These are phyloP conservation scores for Colletotrichum sp. DNA, from an alignment of 2,329 filamentous ascomycete genomes.

Conservation along the genomic window DNA sequence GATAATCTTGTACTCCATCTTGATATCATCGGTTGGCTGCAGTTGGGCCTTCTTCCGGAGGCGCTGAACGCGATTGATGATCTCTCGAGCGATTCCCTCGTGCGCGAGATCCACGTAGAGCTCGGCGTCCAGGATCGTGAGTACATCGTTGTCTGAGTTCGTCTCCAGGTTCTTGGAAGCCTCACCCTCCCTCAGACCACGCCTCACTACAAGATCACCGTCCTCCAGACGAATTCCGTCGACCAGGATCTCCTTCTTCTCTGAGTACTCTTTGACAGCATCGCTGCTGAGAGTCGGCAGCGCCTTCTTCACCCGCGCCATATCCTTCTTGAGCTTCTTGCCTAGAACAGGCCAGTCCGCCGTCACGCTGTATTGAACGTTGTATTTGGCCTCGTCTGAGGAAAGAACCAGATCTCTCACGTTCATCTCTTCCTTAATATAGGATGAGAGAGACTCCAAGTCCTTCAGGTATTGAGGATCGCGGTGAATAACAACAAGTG, in stretches of 20 bases:
- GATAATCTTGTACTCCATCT: constrained; percentile 89
- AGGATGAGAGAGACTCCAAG: constrained; percentile 82
- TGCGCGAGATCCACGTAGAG: constrained; percentile 85
- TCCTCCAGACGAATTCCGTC: constrained; percentile 84
- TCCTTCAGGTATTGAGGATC: constrained; percentile 86
- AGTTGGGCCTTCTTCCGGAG: constrained; percentile 93
- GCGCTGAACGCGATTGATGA: constrained; percentile 91
- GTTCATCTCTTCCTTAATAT: constrained; percentile 92
- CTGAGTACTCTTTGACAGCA: constrained; percentile 80
- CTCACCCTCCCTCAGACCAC: constrained; percentile 76
- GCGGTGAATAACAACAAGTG: constrained; percentile 85
- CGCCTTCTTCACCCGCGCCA: constrained; percentile 88
- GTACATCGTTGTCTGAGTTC: constrained; percentile 87
- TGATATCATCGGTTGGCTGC: constrained; percentile 90
- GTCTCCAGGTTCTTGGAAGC: constrained; percentile 79
- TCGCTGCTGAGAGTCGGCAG: constrained; percentile 79
- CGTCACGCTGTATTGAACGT: constrained; percentile 87
- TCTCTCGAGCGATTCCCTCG: constrained; percentile 88
- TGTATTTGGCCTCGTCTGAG: constrained; percentile 87
- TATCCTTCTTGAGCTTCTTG: constrained; percentile 97
- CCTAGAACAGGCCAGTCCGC: constrained; percentile 95
- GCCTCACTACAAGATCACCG: constrained; percentile 83
- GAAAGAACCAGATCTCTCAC: constrained; percentile 84
- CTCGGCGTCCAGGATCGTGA: constrained; percentile 87
- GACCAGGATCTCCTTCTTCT: constrained; percentile 76